Base-by-base conservation (phyloP, 768 basidiomycete species). In the Coprinopsis marcescibilis region DNA sequence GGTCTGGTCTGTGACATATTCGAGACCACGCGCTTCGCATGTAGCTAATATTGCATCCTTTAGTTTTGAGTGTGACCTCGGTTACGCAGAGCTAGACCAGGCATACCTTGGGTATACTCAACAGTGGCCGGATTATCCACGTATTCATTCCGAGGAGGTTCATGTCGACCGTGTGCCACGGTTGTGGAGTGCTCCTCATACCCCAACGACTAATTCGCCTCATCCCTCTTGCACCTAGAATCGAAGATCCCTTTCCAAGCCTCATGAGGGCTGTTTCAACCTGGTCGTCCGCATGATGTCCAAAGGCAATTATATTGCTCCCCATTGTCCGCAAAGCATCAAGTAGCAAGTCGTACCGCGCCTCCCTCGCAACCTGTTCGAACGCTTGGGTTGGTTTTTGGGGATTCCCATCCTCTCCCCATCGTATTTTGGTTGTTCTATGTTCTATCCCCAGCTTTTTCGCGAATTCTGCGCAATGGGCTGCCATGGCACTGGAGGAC, bases 201-300 rank as follows among this genome's bases (percentile, higher is more conserved):
- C 89, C 89, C 80, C 81, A 89, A 36, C 87, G 72, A 10, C 89
- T 74, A 38, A 71, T 66, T 1, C 65, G 66, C 32, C 74, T 70
- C 84, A 91, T 91, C 3, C 83, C 89, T 10, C 75, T 75, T 1
- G 80, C 74, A 0, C 84, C 85, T 13, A 75, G 45, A 34, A 64
- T 58, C 2, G 77, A 71, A 4, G 81, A 81, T 0, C 83, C 80
- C 50, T 63, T 72, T 4, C 77, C 70, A 13, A 84, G 58, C 4
- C 89, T 78, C 72, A 89, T 80, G 43, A 92, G 64, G 24, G 80
- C 72, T 0, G 89, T 92, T 60, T 92, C 89, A 8, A 90, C 74
- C 58, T 91, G 87, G 58, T 92, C 89, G 57, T 92, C 87, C 2
- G 75, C 74, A 57, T 92, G 89, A 54, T 92, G 89, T 0, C 77